Conservation (phyloP, 768 basidiomycete genomes). For the Rhodotorula taiwanensis region DNA sequence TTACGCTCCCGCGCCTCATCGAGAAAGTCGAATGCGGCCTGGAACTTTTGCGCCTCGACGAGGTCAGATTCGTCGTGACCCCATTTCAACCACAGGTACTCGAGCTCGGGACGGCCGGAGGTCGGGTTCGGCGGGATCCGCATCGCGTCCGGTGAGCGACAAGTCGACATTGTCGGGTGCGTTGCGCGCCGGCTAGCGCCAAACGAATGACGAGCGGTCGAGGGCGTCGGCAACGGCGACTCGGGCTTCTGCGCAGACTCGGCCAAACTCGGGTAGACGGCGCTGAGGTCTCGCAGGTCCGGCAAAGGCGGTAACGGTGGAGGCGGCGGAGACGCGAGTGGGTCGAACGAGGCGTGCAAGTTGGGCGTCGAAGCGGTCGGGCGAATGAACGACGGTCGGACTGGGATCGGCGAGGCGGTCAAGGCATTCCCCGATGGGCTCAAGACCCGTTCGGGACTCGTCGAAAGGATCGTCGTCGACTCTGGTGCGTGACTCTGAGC, state of each 20-base stretch:
- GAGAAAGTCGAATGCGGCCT: conserved; percentile 69
- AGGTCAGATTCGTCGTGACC: conserved; percentile 90
- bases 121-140: conserved; percentile 14
- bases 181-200: not conserved
- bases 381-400: conserved; percentile 52
- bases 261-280: too few relatives aligned
- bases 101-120: conserved; percentile 64
- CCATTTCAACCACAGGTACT: conserved; percentile 77
- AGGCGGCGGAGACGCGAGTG: not conserved
- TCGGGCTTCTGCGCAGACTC: too few relatives aligned
- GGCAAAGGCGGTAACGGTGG: conserved; percentile 12
- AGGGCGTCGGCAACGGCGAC: conserved; percentile 63
- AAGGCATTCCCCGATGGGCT: too few relatives aligned
- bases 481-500: conserved; percentile 7
- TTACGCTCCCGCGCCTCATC: conserved; percentile 68
- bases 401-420: not conserved
- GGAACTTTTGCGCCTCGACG: conserved; percentile 64
- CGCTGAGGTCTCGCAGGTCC: not conserved
- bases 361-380: conserved; percentile 64
- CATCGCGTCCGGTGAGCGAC: conserved; percentile 22
- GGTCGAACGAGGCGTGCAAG: conserved; percentile 44
- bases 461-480: conserved; percentile 17
- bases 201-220: conserved; percentile 42
- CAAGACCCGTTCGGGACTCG: not conserved
- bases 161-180: not conserved